A percentile compares a stretch with the other conserved stretches of the same genome.
Evolutionary conservation across 805 yeast genomes (phyloP).

Genomic region (Lipomyces kockii): DNA sequence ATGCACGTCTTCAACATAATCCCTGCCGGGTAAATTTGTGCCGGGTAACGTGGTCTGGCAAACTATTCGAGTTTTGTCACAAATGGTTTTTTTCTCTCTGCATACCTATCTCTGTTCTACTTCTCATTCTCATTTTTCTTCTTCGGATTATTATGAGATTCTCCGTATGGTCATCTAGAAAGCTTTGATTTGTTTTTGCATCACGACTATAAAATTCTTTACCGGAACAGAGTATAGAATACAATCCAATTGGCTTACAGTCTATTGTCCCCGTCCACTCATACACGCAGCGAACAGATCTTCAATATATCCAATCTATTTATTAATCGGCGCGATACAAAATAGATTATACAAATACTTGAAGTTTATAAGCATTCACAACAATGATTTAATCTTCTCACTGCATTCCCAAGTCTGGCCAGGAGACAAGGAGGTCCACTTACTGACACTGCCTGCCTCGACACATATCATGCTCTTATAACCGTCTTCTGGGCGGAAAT

Average conservation of each 20-base stretch:
- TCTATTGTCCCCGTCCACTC: too few species aligned
- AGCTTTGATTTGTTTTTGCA: background rate
- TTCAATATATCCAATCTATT: background rate
- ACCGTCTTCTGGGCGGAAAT: conserved; percentile 85
- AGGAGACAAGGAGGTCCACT: conserved; percentile 65
- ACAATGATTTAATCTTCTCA: conserved; percentile 53
- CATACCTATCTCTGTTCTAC: conserved; percentile 15
- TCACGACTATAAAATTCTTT: background rate
- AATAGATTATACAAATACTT: background rate
- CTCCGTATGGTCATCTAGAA: background rate
- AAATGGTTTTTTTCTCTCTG: conserved; percentile 1
- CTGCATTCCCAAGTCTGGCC: conserved; percentile 77
- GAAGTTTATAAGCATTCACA: conserved; percentile 19
- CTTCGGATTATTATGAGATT: background rate
- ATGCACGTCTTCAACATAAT: too few species aligned
- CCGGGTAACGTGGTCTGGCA: background rate
- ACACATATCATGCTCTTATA: conserved; percentile 88
- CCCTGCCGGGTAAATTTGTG: too few species aligned
- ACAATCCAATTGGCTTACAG: too few species aligned
- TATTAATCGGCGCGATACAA: background rate
- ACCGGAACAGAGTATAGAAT: conserved; percentile 8
- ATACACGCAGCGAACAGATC: background rate
- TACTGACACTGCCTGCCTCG: conserved; percentile 88
- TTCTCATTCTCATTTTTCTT: background rate
- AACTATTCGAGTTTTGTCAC: background rate